phyloP scores from a whole-genome alignment of 2,329 filamentous ascomycete genomes.

The Pseudogymnoascus sp. region DNA sequence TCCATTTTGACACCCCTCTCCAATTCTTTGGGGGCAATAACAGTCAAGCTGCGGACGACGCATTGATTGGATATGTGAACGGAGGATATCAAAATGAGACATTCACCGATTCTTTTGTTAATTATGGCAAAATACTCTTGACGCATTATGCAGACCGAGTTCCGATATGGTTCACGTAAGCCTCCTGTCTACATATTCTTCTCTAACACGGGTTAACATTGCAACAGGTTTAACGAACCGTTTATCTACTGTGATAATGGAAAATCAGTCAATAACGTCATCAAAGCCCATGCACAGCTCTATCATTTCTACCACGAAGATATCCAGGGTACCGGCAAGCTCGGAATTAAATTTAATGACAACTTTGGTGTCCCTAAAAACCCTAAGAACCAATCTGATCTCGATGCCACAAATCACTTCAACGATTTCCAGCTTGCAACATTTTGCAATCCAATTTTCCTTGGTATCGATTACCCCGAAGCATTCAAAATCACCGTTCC shows the following conservation, averaged over 20 bases:
- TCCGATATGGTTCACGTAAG: constrained; percentile 39
- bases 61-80: constrained; percentile 30
- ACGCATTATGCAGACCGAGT: constrained; percentile 44
- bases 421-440: constrained; percentile 41
- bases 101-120: constrained; percentile 42
- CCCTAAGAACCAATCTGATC: constrained; percentile 22
- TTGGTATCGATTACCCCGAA: constrained; percentile 43
- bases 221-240: constrained; percentile 40
- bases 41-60: constrained; percentile 16
- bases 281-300: constrained; percentile 43
- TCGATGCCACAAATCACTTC: constrained; percentile 25
- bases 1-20: constrained; percentile 42
- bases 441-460: constrained; percentile 44
- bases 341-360: constrained; percentile 21
- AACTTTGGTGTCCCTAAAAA: constrained; percentile 45
- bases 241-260: constrained; percentile 36
- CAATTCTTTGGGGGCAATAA: constrained; percentile 34
- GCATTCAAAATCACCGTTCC: constrained; percentile 37
- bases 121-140: constrained; percentile 45
- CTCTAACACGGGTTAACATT: not conserved
- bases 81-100: constrained; percentile 37
- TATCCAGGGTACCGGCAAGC: constrained; percentile 41
- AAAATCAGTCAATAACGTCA: constrained; percentile 32
- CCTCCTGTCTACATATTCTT: not conserved
- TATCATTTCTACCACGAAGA: constrained; percentile 49